Conservation (phyloP, 2,329 filamentous ascomycete genomes). For the Aspergillus sp. region DNA sequence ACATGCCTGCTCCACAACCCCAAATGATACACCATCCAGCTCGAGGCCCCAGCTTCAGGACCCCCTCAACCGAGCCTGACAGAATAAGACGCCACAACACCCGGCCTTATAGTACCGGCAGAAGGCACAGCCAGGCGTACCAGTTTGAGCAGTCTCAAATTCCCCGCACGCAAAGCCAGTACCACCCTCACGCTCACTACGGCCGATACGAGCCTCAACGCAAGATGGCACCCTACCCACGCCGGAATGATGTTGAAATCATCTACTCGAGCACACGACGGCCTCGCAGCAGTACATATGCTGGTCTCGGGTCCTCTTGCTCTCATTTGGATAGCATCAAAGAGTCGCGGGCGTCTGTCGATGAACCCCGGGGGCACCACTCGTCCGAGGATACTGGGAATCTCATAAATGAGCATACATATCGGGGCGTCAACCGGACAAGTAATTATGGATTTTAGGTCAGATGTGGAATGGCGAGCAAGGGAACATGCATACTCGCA, state of each 20-base stretch:
- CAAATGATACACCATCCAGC: slow-evolving; percentile 5
- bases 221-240: slow-evolving; percentile 16
- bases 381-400: slow-evolving; percentile 8
- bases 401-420: slow-evolving; percentile 1
- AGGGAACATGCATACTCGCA: too few relatives aligned
- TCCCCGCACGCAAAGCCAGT: slow-evolving; percentile 23
- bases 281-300: slow-evolving; percentile 28
- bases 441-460: neutral
- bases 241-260: slow-evolving; percentile 27
- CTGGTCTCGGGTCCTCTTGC: slow-evolving; percentile 11
- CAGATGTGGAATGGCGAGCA: too few relatives aligned
- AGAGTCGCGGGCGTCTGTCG: slow-evolving; percentile 23
- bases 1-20: slow-evolving; percentile 9
- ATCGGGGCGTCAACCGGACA: slow-evolving; percentile 4
- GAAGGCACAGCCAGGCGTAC: slow-evolving; percentile 13
- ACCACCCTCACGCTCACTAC: slow-evolving; percentile 18
- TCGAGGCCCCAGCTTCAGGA: slow-evolving; percentile 5
- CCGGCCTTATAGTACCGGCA: slow-evolving; percentile 2
- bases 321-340: slow-evolving; percentile 25
- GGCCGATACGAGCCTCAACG: slow-evolving; percentile 15
- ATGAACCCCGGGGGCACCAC: slow-evolving; percentile 12
- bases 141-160: slow-evolving; percentile 20
- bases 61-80: slow-evolving; percentile 3
- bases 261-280: slow-evolving; percentile 31
- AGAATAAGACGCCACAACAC: slow-evolving; percentile 8